These are phyloP conservation scores for Paxillus involutus DNA, from an alignment of 768 basidiomycete genomes.

Conservation along the genomic window DNA sequence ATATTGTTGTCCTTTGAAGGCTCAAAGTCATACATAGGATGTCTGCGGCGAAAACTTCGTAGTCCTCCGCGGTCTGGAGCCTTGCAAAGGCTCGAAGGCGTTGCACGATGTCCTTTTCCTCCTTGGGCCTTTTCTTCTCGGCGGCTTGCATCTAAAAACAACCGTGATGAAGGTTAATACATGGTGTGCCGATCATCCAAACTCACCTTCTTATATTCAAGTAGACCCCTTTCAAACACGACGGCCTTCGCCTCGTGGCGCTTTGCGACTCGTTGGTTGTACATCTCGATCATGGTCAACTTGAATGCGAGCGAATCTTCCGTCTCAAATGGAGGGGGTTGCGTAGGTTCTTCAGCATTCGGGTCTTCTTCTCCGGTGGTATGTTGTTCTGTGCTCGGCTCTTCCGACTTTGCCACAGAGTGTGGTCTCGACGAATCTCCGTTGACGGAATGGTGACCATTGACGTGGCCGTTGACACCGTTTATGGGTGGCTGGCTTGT, in stretches of 20 bases:
- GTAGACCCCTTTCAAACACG: constrained; percentile 87
- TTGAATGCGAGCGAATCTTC: constrained; percentile 85
- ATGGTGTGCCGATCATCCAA: background rate
- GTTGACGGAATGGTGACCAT: constrained; percentile 37
- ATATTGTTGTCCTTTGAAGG: background rate
- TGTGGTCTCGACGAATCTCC: constrained; percentile 31
- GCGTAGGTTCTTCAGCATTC: constrained; percentile 60
- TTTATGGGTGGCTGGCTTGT: constrained; percentile 24
- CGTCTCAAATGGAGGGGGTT: constrained; percentile 82
- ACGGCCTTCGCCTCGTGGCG: constrained; percentile 82
- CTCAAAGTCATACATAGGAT: constrained; percentile 70
- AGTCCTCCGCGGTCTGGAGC: constrained; percentile 89
- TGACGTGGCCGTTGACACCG: constrained; percentile 28
- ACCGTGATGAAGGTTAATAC: constrained; percentile 1
- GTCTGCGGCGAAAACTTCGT: constrained; percentile 84
- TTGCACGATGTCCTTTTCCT: constrained; percentile 88
- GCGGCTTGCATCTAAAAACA: constrained; percentile 74
- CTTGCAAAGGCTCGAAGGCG: constrained; percentile 89
- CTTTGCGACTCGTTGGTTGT: constrained; percentile 84
- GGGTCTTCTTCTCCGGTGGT: constrained; percentile 54
- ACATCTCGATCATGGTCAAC: constrained; percentile 86
- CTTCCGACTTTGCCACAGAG: constrained; percentile 41
- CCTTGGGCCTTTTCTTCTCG: constrained; percentile 88
- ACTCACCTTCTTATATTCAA: constrained; percentile 92
- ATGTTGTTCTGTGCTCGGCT: constrained; percentile 42